phyloP scores from a whole-genome alignment of 2,329 filamentous ascomycete species.

The Lasiodiplodia hormozganensis region DNA sequence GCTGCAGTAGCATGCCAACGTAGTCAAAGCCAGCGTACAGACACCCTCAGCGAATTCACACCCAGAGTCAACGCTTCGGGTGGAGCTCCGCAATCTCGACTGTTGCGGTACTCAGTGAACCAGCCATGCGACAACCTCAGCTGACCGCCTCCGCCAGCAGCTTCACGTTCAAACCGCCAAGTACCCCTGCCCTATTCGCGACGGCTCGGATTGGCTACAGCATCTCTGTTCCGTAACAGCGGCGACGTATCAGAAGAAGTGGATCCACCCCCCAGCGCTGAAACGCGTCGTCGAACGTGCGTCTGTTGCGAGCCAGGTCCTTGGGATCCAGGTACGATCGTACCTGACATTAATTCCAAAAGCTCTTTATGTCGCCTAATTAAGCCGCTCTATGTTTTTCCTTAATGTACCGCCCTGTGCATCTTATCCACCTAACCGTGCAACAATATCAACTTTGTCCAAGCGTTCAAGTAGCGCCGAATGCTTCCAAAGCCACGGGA shows the following conservation, averaged over 20 bases:
- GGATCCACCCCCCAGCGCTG: constrained; percentile 8
- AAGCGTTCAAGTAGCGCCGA: not conserved
- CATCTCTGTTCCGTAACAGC: not conserved
- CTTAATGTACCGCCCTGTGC: not conserved
- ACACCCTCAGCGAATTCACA: too few relatives aligned
- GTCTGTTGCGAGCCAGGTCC: constrained; percentile 5
- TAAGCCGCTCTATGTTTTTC: not conserved
- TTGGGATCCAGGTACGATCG: constrained; percentile 1
- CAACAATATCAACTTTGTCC: not conserved
- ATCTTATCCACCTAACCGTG: not conserved
- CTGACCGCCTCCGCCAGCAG: constrained; percentile 1
- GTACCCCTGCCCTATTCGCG: not conserved
- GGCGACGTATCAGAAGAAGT: not conserved
- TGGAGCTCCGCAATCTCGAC: not conserved
- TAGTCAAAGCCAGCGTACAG: too few relatives aligned
- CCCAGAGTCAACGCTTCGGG: not conserved
- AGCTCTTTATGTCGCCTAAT: not conserved
- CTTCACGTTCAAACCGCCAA: constrained; percentile 2
- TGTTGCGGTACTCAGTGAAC: not conserved
- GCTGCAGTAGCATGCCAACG: too few relatives aligned
- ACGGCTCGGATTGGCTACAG: not conserved
- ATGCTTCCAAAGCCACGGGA: not conserved
- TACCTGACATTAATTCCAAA: not conserved
- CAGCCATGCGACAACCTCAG: not conserved
- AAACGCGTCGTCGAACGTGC: constrained; percentile 18